Conservation (phyloP, 2,329 filamentous ascomycete genomes). For the Coleophoma eucalyptorum region DNA sequence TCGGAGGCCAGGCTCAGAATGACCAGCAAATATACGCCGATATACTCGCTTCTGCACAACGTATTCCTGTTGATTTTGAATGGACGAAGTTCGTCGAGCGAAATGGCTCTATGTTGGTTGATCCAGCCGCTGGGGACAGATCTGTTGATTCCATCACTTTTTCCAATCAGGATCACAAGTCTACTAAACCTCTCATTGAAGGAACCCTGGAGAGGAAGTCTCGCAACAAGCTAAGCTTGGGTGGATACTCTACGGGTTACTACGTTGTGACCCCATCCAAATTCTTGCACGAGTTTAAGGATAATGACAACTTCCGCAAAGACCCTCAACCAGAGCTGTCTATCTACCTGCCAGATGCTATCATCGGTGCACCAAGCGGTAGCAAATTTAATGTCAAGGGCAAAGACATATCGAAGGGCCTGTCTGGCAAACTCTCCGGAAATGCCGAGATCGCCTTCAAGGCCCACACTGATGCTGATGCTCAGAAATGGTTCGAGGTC, state of each 20-base stretch:
- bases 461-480: conserved; percentile 75
- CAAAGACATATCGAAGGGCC: conserved; percentile 80
- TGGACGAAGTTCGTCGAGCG: conserved; percentile 82
- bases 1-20: conserved; percentile 77
- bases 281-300: conserved; percentile 95
- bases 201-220: conserved; percentile 88
- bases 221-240: conserved; percentile 72
- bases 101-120: conserved; percentile 68
- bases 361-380: conserved; percentile 67
- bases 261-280: conserved; percentile 87
- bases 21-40: conserved; percentile 78
- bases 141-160: conserved; percentile 72
- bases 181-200: conserved; percentile 81
- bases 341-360: conserved; percentile 87
- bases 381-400: conserved; percentile 94
- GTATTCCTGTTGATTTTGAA: conserved; percentile 80
- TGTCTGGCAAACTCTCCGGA: conserved; percentile 78
- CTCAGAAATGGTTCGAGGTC: conserved; percentile 79
- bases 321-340: conserved; percentile 84
- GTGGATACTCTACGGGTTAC: conserved; percentile 76
- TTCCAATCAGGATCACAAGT: conserved; percentile 80
- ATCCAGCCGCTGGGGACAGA: conserved; percentile 71
- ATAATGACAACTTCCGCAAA: conserved; percentile 67
- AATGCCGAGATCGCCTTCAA: conserved; percentile 82
- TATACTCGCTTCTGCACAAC: conserved; percentile 73